phyloP scores from a whole-genome alignment of 2,329 filamentous ascomycete species.

The Juglanconis oblonga region DNA sequence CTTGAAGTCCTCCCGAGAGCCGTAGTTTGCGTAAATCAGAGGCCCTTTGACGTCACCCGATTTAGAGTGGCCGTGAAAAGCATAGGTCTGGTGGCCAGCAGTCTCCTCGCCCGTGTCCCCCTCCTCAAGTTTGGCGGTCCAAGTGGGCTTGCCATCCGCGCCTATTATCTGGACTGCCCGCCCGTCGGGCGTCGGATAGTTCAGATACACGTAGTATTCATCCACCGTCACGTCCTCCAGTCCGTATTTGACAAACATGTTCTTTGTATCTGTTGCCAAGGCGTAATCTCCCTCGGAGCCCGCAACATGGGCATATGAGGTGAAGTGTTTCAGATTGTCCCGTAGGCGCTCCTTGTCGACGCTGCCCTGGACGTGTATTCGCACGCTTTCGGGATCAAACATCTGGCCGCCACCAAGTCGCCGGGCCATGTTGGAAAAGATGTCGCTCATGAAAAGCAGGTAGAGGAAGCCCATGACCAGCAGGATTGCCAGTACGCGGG shows the following conservation, averaged over 20 bases:
- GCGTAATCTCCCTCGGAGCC: conserved; percentile 92
- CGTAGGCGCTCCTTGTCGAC: conserved; percentile 69
- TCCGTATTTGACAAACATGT: conserved; percentile 67
- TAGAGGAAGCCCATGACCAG: conserved; percentile 78
- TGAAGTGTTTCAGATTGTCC: conserved; percentile 73
- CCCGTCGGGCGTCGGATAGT: conserved; percentile 78
- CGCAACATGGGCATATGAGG: conserved; percentile 82
- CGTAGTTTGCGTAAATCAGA: conserved; percentile 89
- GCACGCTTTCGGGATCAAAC: conserved; percentile 81
- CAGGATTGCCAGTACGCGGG: conserved; percentile 70
- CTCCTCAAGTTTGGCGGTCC: conserved; percentile 85
- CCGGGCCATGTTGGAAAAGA: conserved; percentile 66
- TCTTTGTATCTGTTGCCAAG: conserved; percentile 79
- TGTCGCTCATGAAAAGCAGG: conserved; percentile 78
- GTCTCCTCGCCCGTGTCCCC: conserved; percentile 63
- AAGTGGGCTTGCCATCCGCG: conserved; percentile 58
- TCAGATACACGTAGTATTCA: conserved; percentile 84
- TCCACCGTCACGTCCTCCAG: conserved; percentile 76
- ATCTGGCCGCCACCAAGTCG: conserved; percentile 64
- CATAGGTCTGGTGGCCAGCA: conserved; percentile 65
- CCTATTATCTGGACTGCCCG: conserved; percentile 78
- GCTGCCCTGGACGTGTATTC: conserved; percentile 68
- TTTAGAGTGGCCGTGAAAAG: conserved; percentile 87
- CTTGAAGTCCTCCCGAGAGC: conserved; percentile 79
- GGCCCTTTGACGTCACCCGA: conserved; percentile 82